These are phyloP conservation scores for Cystofilobasidium bisporidii DNA, from an alignment of 768 basidiomycete species.

Conservation along the genomic window DNA sequence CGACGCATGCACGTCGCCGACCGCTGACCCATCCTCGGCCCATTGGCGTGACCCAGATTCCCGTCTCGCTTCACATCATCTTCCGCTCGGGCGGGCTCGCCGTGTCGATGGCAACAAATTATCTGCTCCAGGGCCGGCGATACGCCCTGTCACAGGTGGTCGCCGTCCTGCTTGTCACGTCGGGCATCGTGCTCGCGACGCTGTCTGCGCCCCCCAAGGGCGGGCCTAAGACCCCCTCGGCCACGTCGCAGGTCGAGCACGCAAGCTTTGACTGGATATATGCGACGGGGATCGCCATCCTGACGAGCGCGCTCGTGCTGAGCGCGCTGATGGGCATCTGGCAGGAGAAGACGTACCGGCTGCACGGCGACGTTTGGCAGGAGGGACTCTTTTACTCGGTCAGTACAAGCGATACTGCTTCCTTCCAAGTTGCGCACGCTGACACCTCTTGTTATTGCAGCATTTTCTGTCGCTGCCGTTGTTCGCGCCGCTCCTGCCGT, in stretches of 20 bases:
- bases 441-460: constrained; percentile 41
- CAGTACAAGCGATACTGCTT: constrained; percentile 31
- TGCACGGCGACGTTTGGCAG: constrained; percentile 63
- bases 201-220: constrained; percentile 45
- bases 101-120: constrained; percentile 66
- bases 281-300: constrained; percentile 58
- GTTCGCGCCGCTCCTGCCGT: constrained; percentile 55
- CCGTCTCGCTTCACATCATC: constrained; percentile 68
- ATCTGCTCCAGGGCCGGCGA: constrained; percentile 43
- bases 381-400: constrained; percentile 80
- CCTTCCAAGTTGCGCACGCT: not conserved
- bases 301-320: constrained; percentile 56
- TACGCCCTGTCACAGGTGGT: constrained; percentile 55
- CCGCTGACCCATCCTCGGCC: not conserved
- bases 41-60: constrained; percentile 33
- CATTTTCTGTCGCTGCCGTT: constrained; percentile 69
- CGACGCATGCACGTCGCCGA: no score
- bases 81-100: constrained; percentile 74
- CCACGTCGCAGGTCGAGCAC: no score
- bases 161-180: constrained; percentile 58
- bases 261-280: constrained; percentile 42
- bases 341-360: constrained; percentile 65
- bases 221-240: constrained; percentile 16
- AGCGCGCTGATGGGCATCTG: constrained; percentile 60
- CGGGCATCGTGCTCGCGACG: constrained; percentile 64